A percentile compares a stretch with the other conserved stretches of the same genome.
phyloP scores from a whole-genome alignment of 176 grass and related monocot species.

The Pontederia paniculata region DNA sequence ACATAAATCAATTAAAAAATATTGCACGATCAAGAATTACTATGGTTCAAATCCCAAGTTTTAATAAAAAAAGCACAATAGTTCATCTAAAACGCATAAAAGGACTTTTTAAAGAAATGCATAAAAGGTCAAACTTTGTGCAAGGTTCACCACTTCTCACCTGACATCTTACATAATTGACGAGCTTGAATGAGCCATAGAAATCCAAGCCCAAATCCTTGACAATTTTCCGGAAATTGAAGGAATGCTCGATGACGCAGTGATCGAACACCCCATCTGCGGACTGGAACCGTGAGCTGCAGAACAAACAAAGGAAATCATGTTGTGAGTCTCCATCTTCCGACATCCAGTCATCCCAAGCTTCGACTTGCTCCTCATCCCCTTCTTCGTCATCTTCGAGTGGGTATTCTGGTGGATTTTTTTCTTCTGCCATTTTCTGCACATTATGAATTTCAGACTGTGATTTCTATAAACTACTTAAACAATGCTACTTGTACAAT shows the following conservation, averaged over 20 bases:
- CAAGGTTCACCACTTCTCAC: conserved; percentile 11
- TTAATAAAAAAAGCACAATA: background rate
- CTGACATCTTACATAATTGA: conserved; percentile 77
- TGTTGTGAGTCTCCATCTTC: conserved; percentile 22
- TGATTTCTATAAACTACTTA: too few species aligned
- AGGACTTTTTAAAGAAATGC: background rate
- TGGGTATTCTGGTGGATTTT: background rate
- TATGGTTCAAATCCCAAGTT: background rate
- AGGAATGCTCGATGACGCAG: conserved; percentile 43
- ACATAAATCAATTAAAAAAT: too few species aligned
- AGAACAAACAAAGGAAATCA: conserved; percentile 68
- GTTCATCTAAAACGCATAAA: background rate
- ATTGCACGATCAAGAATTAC: too few species aligned
- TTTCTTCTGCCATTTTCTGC: conserved; percentile 9
- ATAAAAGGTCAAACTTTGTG: background rate
- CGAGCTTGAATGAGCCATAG: conserved; percentile 76
- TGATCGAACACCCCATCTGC: conserved; percentile 46
- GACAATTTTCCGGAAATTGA: conserved; percentile 46
- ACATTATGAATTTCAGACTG: background rate
- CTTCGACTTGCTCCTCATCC: conserved; percentile 41
- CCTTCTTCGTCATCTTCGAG: conserved; percentile 24
- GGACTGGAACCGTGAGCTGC: conserved; percentile 41
- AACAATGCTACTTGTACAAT: too few species aligned
- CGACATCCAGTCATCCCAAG: conserved; percentile 76
- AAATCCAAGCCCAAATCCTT: conserved; percentile 56